Evolutionary conservation across 2,329 filamentous ascomycete genomes (phyloP), one percentile per base, ranked within the genome.

Genomic region (Ophiostoma pallidulum): DNA sequence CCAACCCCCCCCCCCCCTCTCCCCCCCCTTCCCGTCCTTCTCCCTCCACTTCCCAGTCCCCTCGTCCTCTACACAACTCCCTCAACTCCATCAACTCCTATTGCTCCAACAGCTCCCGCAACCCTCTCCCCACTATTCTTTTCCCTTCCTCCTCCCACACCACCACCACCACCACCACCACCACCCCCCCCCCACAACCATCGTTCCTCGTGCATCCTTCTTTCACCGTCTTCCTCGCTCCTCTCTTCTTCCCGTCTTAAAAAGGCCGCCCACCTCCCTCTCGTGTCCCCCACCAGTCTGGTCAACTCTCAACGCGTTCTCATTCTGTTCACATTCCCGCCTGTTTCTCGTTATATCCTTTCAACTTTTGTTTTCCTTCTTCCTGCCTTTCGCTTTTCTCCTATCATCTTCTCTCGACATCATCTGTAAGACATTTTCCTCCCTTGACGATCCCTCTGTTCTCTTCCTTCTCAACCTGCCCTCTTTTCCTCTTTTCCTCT

Each of bases 211-310:
- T 46, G 44, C 44, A 35, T 46, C 36, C 44, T 40, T n/a, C 44
- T 38, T 45, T 37, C 42, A 45, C 42, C 42, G 33, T 38, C 12
- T 38, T 28, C 6, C 14, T 6, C 6, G n/a, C n/a, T n/a, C 16
- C 20, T 40, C 14, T 40, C 13, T 14, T 28, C 6, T 19, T 13
- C 43, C 24, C 12, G 26, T 47, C 37, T 40, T 47, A 28, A 47
- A 45, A 41, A 35, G 37, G 19, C 42, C 26, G 28, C 37, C 29
- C 14, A 20, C 37, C 36, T 41, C 37, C 29, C 37, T 16, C 37
- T 20, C 45, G 37, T 46, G 19, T 47, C 41, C 45, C 37, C 45
- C 45, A 47, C 45, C 43, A 39, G 8, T 39, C 28, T 31, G 32
- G 26, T 40, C 29, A 26, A n/a, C 26, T 31, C 36, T 39, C 19